A percentile compares a stretch with the other conserved stretches of the same genome.
These are phyloP conservation scores for Calendula officinalis DNA, from an alignment of 129 eudicot species.

Conservation along the genomic window DNA sequence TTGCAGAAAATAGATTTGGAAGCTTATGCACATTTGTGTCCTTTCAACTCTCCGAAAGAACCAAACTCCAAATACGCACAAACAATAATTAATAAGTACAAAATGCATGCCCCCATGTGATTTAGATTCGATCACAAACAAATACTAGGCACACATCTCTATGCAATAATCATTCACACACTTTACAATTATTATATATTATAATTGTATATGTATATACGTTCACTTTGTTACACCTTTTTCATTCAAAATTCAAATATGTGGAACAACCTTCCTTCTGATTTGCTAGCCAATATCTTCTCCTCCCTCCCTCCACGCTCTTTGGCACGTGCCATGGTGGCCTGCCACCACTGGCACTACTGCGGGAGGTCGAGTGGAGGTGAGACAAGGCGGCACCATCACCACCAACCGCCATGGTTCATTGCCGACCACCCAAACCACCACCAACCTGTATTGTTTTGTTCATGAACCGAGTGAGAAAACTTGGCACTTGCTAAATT, in stretches of 20 bases:
- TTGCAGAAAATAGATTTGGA: slow-evolving; percentile 20
- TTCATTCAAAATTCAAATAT: slow-evolving; percentile 18
- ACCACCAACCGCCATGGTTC: slow-evolving; percentile 63
- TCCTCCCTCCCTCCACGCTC: slow-evolving; percentile 57
- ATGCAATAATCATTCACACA: background rate
- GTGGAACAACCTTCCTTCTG: slow-evolving; percentile 74
- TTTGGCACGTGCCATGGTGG: slow-evolving; percentile 52
- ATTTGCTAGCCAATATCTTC: slow-evolving; percentile 61
- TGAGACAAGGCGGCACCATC: slow-evolving; percentile 18
- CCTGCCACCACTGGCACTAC: slow-evolving; percentile 59
- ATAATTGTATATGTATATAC: slow-evolving; percentile 2
- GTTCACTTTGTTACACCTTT: slow-evolving; percentile 1
- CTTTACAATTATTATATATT: slow-evolving; percentile 14
- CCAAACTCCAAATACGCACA: slow-evolving; percentile 18
- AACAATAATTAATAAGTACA: slow-evolving; percentile 6
- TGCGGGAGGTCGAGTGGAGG: slow-evolving; percentile 27
- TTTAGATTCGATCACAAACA: slow-evolving; percentile 31
- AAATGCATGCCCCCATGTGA: slow-evolving; percentile 33
- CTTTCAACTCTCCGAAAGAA: slow-evolving; percentile 29
- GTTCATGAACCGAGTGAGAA: slow-evolving; percentile 45
- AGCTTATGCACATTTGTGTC: slow-evolving; percentile 23
- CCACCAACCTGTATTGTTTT: slow-evolving; percentile 37
- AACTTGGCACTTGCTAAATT: slow-evolving; percentile 45
- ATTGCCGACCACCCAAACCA: slow-evolving; percentile 48
- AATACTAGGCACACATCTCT: slow-evolving; percentile 22